phyloP scores from a whole-genome alignment of 345 rosid genomes.

The Nephelium lappaceum region DNA sequence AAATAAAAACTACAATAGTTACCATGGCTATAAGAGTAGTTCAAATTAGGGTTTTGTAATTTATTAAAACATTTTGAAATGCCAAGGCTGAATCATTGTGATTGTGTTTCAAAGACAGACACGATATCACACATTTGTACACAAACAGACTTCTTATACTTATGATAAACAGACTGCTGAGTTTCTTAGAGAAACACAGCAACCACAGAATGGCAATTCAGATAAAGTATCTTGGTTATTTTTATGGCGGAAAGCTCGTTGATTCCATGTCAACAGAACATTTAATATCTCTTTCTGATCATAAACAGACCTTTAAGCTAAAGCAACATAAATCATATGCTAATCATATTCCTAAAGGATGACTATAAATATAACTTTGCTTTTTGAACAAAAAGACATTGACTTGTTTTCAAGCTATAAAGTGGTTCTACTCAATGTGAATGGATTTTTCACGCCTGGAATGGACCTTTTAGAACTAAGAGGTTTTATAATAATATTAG shows the following conservation, averaged over 20 bases:
- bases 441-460: neutral
- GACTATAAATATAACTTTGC: neutral
- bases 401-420: conserved; percentile 1
- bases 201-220: neutral
- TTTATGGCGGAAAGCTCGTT: neutral
- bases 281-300: neutral
- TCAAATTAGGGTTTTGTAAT: neutral
- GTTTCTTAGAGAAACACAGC: neutral
- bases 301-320: neutral
- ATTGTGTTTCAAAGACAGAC: neutral
- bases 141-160: conserved; percentile 25
- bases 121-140: neutral
- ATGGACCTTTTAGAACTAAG: neutral
- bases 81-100: neutral
- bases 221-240: neutral
- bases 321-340: neutral
- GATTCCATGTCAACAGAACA: neutral
- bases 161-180: conserved; percentile 40
- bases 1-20: neutral
- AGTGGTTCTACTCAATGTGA: neutral
- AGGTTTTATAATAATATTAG: neutral
- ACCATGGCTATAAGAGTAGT: neutral
- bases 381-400: neutral
- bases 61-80: neutral
- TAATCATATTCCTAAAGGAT: neutral